Percentiles rank a stretch among this genome's conserved stretches.
Evolutionary conservation across 75 land plant genomes (phyloP).

Genomic region (Cupressus sempervirens): DNA sequence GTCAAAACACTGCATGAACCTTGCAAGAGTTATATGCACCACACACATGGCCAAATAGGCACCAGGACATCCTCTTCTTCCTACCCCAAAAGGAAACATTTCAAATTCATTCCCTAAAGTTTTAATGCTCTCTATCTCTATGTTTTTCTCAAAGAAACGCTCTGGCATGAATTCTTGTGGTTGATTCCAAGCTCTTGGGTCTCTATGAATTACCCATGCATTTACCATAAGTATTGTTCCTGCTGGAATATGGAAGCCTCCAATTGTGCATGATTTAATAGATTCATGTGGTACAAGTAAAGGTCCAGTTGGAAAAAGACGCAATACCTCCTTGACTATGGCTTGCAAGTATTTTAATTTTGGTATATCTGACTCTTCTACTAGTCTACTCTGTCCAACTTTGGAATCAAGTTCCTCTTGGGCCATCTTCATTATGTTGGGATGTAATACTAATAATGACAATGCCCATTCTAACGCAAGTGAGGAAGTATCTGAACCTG

Average conservation of each 20-base stretch:
- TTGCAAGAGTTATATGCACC: conserved; percentile 50
- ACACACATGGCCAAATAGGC: conserved; percentile 41
- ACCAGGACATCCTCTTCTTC: conserved; percentile 62
- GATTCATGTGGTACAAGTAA: conserved; percentile 56
- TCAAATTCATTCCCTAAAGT: conserved; percentile 48
- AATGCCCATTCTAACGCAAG: conserved; percentile 67
- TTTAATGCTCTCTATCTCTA: conserved; percentile 27
- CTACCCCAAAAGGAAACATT: conserved; percentile 67
- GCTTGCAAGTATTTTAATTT: conserved; percentile 49
- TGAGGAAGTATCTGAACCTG: conserved; percentile 58
- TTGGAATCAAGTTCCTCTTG: conserved; percentile 21
- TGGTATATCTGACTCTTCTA: conserved; percentile 6
- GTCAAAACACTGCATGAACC: conserved; percentile 52
- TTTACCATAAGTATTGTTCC: conserved; percentile 44
- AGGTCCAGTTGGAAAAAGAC: conserved; percentile 66
- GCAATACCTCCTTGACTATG: conserved; percentile 61
- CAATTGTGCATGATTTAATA: conserved; percentile 33
- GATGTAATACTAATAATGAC: conserved; percentile 53
- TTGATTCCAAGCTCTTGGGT: conserved; percentile 49
- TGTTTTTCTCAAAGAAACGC: conserved; percentile 29
- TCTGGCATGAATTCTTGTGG: conserved; percentile 58
- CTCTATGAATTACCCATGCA: conserved; percentile 60
- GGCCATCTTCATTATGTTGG: conserved; percentile 27
- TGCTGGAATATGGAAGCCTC: conserved; percentile 54
- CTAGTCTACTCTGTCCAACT: neutral